A percentile compares a stretch with the other conserved stretches of the same genome.
phyloP scores from a whole-genome alignment of 495 filamentous ascomycete genomes.

The Amniculicola lignicola region DNA sequence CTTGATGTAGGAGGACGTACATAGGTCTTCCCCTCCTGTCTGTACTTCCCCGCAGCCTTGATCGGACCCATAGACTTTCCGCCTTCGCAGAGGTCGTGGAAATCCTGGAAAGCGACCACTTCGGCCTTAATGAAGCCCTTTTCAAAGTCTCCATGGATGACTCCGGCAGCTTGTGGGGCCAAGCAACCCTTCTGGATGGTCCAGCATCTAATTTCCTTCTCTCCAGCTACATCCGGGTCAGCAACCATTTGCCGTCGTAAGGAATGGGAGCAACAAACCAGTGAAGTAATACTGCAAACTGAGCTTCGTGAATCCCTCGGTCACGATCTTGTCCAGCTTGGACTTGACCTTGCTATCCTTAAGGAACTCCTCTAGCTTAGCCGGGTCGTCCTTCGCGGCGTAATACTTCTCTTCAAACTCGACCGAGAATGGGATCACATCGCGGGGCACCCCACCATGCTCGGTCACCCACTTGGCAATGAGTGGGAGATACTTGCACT shows the following conservation, averaged over 20 bases:
- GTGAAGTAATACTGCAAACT: constrained; percentile 42
- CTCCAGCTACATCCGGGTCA: constrained; percentile 24
- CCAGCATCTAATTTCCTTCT: constrained; percentile 43
- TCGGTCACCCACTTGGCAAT: constrained; percentile 39
- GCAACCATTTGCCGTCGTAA: background rate
- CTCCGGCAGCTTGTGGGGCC: constrained; percentile 29
- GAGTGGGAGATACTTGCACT: constrained; percentile 39
- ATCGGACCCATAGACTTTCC: constrained; percentile 35
- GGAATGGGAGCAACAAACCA: background rate
- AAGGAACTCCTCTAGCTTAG: constrained; percentile 12
- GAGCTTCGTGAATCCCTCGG: constrained; percentile 38
- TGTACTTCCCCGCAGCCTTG: constrained; percentile 37
- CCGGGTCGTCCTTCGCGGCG: constrained; percentile 10
- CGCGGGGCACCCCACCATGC: constrained; percentile 34
- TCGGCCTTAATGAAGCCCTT: constrained; percentile 39
- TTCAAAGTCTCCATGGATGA: constrained; percentile 38
- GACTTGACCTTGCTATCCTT: constrained; percentile 36
- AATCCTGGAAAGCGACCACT: constrained; percentile 36
- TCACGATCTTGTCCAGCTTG: constrained; percentile 37
- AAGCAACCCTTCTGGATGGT: constrained; percentile 30
- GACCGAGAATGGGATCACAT: constrained; percentile 40
- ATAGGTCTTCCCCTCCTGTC: constrained; percentile 37
- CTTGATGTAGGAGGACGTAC: background rate
- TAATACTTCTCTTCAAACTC: constrained; percentile 38
- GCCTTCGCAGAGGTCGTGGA: constrained; percentile 33